Evolutionary conservation across 306 rosid species (phyloP).

Genomic region (Inga laurina): DNA sequence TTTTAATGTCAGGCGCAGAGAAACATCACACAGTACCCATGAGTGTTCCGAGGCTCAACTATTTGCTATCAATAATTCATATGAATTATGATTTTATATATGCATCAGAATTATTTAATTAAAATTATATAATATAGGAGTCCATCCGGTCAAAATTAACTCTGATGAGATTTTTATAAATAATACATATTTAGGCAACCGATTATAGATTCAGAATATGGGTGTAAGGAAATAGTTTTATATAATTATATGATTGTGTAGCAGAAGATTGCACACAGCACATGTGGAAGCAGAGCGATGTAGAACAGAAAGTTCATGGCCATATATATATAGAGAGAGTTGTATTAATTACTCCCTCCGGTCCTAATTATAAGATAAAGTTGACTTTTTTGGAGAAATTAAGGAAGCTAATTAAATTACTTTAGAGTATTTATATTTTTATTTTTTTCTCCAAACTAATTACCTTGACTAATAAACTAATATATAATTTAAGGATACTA

Average conservation of each 20-base stretch:
- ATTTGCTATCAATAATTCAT: background rate
- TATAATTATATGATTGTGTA: background rate
- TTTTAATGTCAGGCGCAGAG: background rate
- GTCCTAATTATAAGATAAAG: too few relatives aligned
- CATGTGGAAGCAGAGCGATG: conserved; percentile 28
- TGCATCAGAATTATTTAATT: too few relatives aligned
- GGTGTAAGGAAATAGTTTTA: background rate
- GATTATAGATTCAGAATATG: background rate
- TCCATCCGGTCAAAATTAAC: background rate
- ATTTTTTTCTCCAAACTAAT: too few relatives aligned
- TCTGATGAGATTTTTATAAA: background rate
- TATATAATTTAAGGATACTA: too few relatives aligned
- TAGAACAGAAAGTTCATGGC: conserved; percentile 24
- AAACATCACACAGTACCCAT: background rate
- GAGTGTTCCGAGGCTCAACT: background rate
- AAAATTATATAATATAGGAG: background rate
- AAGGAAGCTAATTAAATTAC: too few relatives aligned
- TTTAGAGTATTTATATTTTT: too few relatives aligned
- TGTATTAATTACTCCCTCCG: too few relatives aligned
- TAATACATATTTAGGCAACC: background rate
- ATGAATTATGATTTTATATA: background rate
- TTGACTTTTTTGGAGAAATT: too few relatives aligned
- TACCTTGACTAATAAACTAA: too few relatives aligned
- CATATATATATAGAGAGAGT: background rate
- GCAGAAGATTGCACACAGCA: conserved; percentile 25